Conservation (phyloP, 225 moss, liverwort and hornwort genomes). For the Physcomitrellopsis africana region DNA sequence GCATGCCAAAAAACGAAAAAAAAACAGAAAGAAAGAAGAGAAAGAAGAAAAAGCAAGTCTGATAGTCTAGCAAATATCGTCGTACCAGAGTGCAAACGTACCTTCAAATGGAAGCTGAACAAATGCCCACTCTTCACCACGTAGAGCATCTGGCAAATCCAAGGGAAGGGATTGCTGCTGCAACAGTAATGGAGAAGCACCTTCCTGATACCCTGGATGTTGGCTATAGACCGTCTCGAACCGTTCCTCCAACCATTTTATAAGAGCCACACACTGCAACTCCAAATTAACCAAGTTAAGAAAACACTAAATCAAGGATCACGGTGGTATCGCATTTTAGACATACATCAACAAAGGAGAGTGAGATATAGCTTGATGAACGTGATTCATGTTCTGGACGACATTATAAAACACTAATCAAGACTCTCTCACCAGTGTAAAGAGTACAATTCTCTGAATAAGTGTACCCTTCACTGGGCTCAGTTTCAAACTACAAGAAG, state of each 20-base stretch:
- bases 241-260: conserved; percentile 48
- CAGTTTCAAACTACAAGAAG: conserved; percentile 6
- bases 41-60: neutral
- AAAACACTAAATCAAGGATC: neutral
- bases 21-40: neutral
- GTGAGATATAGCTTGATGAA: neutral
- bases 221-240: conserved; percentile 31
- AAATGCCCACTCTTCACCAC: conserved; percentile 91
- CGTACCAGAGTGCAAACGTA: conserved; percentile 14
- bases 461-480: neutral
- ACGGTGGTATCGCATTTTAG: neutral
- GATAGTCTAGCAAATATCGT: neutral
- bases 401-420: neutral
- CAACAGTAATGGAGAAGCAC: conserved; percentile 64
- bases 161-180: conserved; percentile 71
- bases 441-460: neutral
- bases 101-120: conserved; percentile 78
- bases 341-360: neutral
- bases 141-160: conserved; percentile 77
- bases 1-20: neutral
- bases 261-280: conserved; percentile 73
- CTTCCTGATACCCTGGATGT: conserved; percentile 85
- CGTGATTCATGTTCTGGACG: neutral
- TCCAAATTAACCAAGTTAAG: neutral
- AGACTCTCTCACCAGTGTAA: neutral